These are phyloP conservation scores for Ustilago esculenta DNA, from an alignment of 1,284 basidiomycete species.

Conservation along the genomic window DNA sequence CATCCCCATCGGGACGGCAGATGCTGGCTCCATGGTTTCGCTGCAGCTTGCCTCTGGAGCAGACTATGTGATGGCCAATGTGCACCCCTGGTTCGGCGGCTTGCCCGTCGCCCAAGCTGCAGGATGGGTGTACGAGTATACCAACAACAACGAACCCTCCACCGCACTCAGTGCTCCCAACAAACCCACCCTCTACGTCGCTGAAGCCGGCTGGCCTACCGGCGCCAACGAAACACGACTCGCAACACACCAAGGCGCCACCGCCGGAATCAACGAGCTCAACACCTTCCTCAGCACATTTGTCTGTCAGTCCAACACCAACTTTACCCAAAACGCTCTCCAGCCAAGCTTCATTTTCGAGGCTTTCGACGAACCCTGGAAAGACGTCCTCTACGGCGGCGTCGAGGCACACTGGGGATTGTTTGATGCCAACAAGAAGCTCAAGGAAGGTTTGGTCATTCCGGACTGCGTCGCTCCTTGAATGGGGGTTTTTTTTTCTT, in stretches of 20 bases:
- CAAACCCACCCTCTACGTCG: constrained; percentile 77
- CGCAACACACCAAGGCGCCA: constrained; percentile 37
- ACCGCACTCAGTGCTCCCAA: constrained; percentile 70
- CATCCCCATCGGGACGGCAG: constrained; percentile 84
- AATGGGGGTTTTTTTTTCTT: too few relatives aligned
- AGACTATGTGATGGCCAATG: constrained; percentile 78
- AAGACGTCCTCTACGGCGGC: constrained; percentile 79
- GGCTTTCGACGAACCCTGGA: constrained; percentile 87
- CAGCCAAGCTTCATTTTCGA: constrained; percentile 68
- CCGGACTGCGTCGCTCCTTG: constrained; percentile 68
- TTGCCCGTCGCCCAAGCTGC: constrained; percentile 77
- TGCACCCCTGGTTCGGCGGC: constrained; percentile 80
- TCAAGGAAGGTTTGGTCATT: constrained; percentile 67
- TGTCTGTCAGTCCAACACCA: constrained; percentile 84
- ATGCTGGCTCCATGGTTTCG: constrained; percentile 82
- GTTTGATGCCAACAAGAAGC: constrained; percentile 36
- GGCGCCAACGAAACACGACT: constrained; percentile 68
- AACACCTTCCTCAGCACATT: constrained; percentile 80
- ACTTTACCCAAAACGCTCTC: constrained; percentile 75
- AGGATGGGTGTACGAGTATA: constrained; percentile 75
- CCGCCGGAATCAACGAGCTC: constrained; percentile 45
- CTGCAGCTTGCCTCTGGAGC: constrained; percentile 74
- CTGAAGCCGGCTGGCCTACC: constrained; percentile 93
- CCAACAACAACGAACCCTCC: constrained; percentile 72
- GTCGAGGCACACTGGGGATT: constrained; percentile 75